Percentiles rank a stretch among this genome's conserved stretches.
Evolutionary conservation across 768 basidiomycete genomes (phyloP).

Genomic region (Lentinula detonsa): DNA sequence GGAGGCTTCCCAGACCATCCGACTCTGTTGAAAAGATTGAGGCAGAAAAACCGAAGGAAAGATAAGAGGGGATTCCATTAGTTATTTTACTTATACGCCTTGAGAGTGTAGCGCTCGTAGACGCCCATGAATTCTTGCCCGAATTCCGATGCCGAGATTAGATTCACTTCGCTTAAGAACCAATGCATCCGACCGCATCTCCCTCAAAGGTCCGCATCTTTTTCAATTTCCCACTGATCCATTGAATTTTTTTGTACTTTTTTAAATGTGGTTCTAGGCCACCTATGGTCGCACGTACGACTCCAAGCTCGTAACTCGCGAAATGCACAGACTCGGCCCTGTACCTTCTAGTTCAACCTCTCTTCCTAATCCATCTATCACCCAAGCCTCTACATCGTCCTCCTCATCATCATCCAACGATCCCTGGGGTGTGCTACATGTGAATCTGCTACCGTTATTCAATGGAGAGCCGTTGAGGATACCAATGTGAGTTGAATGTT

Average conservation of each 20-base stretch:
- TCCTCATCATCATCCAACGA: constrained; percentile 37
- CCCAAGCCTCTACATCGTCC: constrained; percentile 31
- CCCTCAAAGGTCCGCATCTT: constrained; percentile 40
- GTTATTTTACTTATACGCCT: background rate
- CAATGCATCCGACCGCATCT: constrained; percentile 21
- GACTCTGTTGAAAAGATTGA: background rate
- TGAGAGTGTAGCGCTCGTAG: too few species aligned
- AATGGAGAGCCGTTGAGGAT: constrained; percentile 83
- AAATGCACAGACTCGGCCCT: constrained; percentile 79
- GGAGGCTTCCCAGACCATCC: background rate
- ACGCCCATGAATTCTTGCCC: background rate
- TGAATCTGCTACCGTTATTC: constrained; percentile 86
- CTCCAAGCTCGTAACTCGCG: constrained; percentile 72
- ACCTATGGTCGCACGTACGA: constrained; percentile 73
- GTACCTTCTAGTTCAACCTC: constrained; percentile 39
- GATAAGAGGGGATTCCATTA: background rate
- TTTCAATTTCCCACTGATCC: constrained; percentile 6
- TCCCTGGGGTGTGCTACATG: constrained; percentile 81
- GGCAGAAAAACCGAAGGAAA: background rate
- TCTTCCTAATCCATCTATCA: constrained; percentile 29
- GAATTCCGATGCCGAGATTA: constrained; percentile 19
- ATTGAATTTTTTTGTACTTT: constrained; percentile 1
- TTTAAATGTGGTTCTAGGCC: constrained; percentile 22
- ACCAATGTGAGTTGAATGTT: constrained; percentile 56
- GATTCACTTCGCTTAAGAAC: constrained; percentile 24